Evolutionary conservation across 176 grass and related monocot genomes (phyloP).

Genomic region (Oryza meridionalis): DNA sequence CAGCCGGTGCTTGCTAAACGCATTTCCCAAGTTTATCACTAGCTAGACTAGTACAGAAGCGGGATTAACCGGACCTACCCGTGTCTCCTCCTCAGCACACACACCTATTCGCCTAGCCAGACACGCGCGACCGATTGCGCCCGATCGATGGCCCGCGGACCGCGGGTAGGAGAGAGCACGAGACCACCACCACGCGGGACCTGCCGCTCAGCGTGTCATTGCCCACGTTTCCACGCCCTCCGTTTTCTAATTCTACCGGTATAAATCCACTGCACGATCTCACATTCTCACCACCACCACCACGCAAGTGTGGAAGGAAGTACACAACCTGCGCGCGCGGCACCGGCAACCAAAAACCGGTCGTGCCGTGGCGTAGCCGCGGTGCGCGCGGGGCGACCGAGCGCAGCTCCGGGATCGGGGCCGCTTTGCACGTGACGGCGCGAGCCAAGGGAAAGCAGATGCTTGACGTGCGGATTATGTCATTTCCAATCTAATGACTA

Average conservation of each 20-base stretch:
- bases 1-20: too few species aligned
- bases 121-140: conserved; percentile 40
- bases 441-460: conserved; percentile 51
- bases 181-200: conserved; percentile 24
- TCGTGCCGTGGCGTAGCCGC: not conserved
- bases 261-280: not conserved
- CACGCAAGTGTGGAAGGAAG: not conserved
- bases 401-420: conserved; percentile 39
- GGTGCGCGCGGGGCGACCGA: not conserved
- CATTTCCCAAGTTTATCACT: too few species aligned
- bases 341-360: too few species aligned
- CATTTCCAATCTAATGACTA: too few species aligned
- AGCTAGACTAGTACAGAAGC: not conserved
- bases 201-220: not conserved
- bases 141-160: not conserved
- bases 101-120: not conserved
- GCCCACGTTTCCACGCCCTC: not conserved
- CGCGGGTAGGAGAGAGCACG: not conserved
- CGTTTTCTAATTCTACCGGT: not conserved
- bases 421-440: conserved; percentile 57
- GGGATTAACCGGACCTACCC: conserved; percentile 24
- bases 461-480: conserved; percentile 62
- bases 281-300: not conserved
- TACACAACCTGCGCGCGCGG: too few species aligned
- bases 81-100: conserved; percentile 21